Evolutionary conservation across 2,329 filamentous ascomycete species (phyloP), one percentile per base, ranked within the genome.

Genomic region (Metarhizium album): DNA sequence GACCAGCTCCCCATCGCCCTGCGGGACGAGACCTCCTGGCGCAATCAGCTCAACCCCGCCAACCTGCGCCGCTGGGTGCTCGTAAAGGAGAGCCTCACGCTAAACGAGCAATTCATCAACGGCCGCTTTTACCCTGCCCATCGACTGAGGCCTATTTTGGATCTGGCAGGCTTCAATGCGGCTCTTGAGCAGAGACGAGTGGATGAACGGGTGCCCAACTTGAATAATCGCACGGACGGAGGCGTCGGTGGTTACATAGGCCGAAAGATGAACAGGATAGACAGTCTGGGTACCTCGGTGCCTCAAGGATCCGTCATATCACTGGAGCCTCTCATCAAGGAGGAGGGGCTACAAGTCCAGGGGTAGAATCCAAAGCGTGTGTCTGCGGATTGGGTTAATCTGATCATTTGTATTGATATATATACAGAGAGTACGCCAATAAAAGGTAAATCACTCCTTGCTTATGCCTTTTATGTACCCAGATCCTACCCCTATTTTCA

Each of bases 111-210:
- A 14, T 67, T 68, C 22, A 68, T 81, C 47, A 68, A 70, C 52
- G 78, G 78, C 47, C 69, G 78, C n/a, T 80, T 80, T 64, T 81
- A 82, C 64, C 74, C 78, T 16, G 75, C 74, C n/a, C 64, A 72
- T 52, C 68, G 71, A 52, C 67, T 82, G 35, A 73, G 78, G 62
- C 70, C 70, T 16, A 70, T 79, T 50, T 64, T 80, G 49, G 68
- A 75, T 40, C 65, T 67, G 9, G 59, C 58, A 1, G 62, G 61
- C 4, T 71, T 70, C 52, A 62, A 71, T 40, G 61, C 62, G 4
- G 65, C 68, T 16, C 54, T 73, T 33, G 58, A 62, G 23, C 62
- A 64, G 37, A 69, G 70, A 40, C 59, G 66, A 35, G 62, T 77
- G 27, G 66, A 70, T 31, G 71, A 74, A 31, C 70, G 72, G 45